These are phyloP conservation scores for Benincasa hispida DNA, from an alignment of 306 rosid species.

Conservation along the genomic window DNA sequence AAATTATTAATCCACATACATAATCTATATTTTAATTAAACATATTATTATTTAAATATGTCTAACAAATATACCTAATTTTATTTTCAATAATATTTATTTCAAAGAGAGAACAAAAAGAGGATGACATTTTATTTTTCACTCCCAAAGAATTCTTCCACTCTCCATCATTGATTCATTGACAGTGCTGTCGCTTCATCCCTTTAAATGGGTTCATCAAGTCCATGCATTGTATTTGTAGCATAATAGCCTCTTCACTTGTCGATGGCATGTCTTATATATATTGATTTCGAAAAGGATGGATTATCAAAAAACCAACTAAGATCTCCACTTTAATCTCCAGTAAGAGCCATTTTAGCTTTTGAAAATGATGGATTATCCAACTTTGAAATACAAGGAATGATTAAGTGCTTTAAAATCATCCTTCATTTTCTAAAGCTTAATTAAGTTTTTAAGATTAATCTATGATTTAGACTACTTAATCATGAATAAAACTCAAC, in stretches of 20 bases:
- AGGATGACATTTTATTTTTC: not conserved
- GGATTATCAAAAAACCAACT: not conserved
- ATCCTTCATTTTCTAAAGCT: not conserved
- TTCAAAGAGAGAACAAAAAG: not conserved
- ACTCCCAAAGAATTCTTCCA: not conserved
- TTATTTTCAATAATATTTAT: not conserved
- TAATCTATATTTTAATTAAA: no score
- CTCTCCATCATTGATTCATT: not conserved
- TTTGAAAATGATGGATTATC: slow-evolving; percentile 1
- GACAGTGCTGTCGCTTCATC: not conserved
- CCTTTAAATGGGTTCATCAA: not conserved
- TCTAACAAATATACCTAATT: no score
- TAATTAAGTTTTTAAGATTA: not conserved
- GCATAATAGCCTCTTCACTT: not conserved
- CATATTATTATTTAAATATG: no score
- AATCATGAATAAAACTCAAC: not conserved
- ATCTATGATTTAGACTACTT: not conserved
- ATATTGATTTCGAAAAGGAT: not conserved
- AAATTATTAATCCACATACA: no score
- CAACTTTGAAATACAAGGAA: not conserved
- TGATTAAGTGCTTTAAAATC: not conserved
- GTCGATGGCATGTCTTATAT: not conserved
- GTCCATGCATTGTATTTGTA: not conserved
- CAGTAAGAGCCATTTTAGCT: not conserved
- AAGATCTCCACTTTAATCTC: not conserved